Conservation (phyloP, 495 filamentous ascomycete species). For the Saxophila tyrrhenica region DNA sequence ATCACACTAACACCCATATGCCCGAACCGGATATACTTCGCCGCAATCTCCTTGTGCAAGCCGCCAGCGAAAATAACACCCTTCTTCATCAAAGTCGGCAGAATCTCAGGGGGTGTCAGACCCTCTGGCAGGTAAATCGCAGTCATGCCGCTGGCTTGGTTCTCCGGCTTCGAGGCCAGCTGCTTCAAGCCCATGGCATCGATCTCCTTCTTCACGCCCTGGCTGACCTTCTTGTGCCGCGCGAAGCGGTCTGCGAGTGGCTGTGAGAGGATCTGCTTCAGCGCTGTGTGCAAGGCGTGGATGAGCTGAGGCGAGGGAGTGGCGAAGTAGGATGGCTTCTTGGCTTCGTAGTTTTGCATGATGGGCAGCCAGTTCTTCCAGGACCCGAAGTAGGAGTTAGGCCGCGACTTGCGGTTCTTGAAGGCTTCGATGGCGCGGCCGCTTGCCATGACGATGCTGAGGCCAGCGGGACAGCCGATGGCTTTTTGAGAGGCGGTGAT, state of each 20-base stretch:
- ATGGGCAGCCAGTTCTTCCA: constrained; percentile 97
- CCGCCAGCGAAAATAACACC: constrained; percentile 91
- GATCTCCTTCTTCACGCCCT: constrained; percentile 71
- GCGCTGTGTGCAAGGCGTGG: constrained; percentile 86
- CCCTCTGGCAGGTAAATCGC: constrained; percentile 88
- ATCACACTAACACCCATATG: constrained; percentile 94
- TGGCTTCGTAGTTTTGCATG: constrained; percentile 97
- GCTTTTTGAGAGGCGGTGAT: constrained; percentile 93
- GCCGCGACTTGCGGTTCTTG: constrained; percentile 65
- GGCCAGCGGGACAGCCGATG: constrained; percentile 85
- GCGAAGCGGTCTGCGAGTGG: constrained; percentile 73
- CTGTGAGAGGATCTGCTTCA: constrained; percentile 69
- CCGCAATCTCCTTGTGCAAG: constrained; percentile 74
- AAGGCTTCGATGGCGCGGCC: constrained; percentile 77
- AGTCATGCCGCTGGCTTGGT: constrained; percentile 96
- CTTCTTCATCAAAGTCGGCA: constrained; percentile 78
- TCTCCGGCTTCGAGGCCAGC: constrained; percentile 68
- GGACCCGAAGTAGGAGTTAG: constrained; percentile 80
- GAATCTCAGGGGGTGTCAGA: constrained; percentile 63
- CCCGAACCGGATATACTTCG: constrained; percentile 65
- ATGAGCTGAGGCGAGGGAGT: constrained; percentile 91
- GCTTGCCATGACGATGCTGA: constrained; percentile 86
- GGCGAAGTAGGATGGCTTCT: constrained; percentile 95
- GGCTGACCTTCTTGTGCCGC: constrained; percentile 60
- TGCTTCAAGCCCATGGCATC: constrained; percentile 74